These are phyloP conservation scores for Golovinomyces cichoracearum DNA, from an alignment of 2,329 filamentous ascomycete genomes.

Conservation along the genomic window DNA sequence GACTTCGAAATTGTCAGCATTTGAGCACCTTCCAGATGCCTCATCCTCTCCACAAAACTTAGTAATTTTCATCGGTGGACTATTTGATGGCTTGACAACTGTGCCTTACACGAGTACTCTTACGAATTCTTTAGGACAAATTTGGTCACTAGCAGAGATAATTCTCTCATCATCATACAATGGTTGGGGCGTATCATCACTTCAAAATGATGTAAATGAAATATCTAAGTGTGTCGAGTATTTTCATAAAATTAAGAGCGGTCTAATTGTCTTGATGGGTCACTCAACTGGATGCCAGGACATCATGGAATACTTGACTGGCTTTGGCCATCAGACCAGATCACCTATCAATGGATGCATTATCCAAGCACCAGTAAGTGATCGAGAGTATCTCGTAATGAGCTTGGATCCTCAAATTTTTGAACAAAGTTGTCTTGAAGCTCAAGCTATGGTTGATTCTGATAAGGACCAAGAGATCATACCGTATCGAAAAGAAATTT, in stretches of 20 bases:
- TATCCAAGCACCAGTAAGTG: slow-evolving; percentile 38
- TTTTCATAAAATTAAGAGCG: slow-evolving; percentile 19
- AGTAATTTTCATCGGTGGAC: slow-evolving; percentile 27
- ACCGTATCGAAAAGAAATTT: slow-evolving; percentile 9
- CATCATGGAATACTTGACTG: slow-evolving; percentile 33
- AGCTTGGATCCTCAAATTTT: slow-evolving; percentile 17
- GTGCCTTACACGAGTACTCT: slow-evolving; percentile 23
- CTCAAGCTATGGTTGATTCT: slow-evolving; percentile 19
- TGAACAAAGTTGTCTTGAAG: slow-evolving; percentile 15
- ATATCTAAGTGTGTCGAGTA: slow-evolving; percentile 23
- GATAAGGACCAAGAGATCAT: slow-evolving; percentile 22
- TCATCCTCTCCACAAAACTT: slow-evolving; percentile 16
- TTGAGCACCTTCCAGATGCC: slow-evolving; percentile 12
- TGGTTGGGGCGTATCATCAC: slow-evolving; percentile 20
- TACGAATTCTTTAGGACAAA: slow-evolving; percentile 10
- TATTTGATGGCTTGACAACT: slow-evolving; percentile 26
- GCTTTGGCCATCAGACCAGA: slow-evolving; percentile 14
- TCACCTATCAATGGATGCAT: slow-evolving; percentile 31
- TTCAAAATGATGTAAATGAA: slow-evolving; percentile 24
- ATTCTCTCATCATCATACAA: slow-evolving; percentile 19
- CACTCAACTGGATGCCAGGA: slow-evolving; percentile 47
- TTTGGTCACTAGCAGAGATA: slow-evolving; percentile 23
- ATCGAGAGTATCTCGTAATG: slow-evolving; percentile 27
- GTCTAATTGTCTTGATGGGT: slow-evolving; percentile 40
- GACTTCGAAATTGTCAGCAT: slow-evolving; percentile 13